Percentiles rank a stretch among this genome's conserved stretches.
Conservation (phyloP, 306 rosid genomes). For the Gillenia trifoliata region DNA sequence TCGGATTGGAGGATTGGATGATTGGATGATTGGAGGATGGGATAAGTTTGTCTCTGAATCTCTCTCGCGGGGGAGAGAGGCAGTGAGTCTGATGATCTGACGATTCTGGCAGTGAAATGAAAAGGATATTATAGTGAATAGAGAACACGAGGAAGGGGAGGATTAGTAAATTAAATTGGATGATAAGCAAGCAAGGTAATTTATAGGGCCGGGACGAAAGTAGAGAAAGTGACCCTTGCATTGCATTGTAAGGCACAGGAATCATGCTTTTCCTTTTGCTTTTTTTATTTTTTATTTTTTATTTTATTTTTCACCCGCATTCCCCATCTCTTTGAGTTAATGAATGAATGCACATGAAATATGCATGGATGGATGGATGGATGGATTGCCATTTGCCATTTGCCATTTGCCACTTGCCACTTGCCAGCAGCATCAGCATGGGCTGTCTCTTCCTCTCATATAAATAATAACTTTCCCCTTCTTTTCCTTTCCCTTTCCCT, state of each 20-base stretch:
- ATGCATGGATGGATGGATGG: slow-evolving; percentile 62
- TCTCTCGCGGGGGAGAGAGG: no score
- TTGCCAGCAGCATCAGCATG: neutral
- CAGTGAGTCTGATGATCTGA: neutral
- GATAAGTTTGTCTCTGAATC: no score
- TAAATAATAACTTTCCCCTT: slow-evolving; percentile 22
- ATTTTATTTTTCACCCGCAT: neutral
- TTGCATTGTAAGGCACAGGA: slow-evolving; percentile 34
- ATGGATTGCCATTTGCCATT: neutral
- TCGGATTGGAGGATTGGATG: neutral
- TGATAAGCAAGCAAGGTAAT: neutral
- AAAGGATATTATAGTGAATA: neutral
- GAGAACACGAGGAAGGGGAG: neutral
- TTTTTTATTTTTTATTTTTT: slow-evolving; percentile 29
- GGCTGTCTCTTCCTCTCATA: neutral
- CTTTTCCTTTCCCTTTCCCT: neutral
- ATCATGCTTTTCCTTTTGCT: slow-evolving; percentile 39
- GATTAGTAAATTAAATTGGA: slow-evolving; percentile 1
- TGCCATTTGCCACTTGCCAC: no score
- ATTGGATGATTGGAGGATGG: neutral
- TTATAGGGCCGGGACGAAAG: neutral
- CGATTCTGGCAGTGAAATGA: no score
- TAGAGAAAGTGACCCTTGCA: slow-evolving; percentile 20
- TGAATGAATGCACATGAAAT: slow-evolving; percentile 74
- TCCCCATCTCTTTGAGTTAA: neutral